Evolutionary conservation across 306 rosid species (phyloP).

Genomic region (Hylodesmum podocarpum): DNA sequence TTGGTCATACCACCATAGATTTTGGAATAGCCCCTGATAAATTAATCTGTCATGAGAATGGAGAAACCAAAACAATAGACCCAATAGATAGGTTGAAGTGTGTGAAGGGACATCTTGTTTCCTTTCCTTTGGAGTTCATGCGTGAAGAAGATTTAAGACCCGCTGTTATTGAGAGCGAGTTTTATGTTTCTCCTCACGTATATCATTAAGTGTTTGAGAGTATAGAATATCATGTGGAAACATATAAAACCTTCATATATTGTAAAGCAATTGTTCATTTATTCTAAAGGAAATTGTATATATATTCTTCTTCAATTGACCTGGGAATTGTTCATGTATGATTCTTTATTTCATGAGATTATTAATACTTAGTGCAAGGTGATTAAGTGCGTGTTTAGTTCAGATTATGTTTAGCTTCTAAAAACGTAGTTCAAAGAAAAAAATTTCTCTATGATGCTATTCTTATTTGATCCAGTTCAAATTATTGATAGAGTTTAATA

Average conservation of each 20-base stretch:
- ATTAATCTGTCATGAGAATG: slow-evolving; percentile 52
- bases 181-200: slow-evolving; percentile 82
- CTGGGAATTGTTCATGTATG: not conserved
- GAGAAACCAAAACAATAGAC: slow-evolving; percentile 48
- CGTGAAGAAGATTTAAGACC: slow-evolving; percentile 92
- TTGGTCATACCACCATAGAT: slow-evolving; percentile 76
- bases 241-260: slow-evolving; percentile 13
- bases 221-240: too few relatives aligned
- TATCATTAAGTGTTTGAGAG: slow-evolving; percentile 68
- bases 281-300: slow-evolving; percentile 35
- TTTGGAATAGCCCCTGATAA: slow-evolving; percentile 78
- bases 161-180: slow-evolving; percentile 89
- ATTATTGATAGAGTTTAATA: too few relatives aligned
- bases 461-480: not conserved
- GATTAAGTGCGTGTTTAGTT: not conserved
- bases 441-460: too few relatives aligned
- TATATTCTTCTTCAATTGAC: slow-evolving; percentile 29
- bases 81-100: slow-evolving; percentile 57
- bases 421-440: too few relatives aligned
- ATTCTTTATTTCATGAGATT: not conserved
- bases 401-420: not conserved
- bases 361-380: not conserved
- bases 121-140: slow-evolving; percentile 90
- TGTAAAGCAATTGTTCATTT: slow-evolving; percentile 30
- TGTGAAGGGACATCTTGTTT: slow-evolving; percentile 86